These are phyloP conservation scores for Neurospora sp. DNA, from an alignment of 495 filamentous ascomycete genomes.

Conservation along the genomic window DNA sequence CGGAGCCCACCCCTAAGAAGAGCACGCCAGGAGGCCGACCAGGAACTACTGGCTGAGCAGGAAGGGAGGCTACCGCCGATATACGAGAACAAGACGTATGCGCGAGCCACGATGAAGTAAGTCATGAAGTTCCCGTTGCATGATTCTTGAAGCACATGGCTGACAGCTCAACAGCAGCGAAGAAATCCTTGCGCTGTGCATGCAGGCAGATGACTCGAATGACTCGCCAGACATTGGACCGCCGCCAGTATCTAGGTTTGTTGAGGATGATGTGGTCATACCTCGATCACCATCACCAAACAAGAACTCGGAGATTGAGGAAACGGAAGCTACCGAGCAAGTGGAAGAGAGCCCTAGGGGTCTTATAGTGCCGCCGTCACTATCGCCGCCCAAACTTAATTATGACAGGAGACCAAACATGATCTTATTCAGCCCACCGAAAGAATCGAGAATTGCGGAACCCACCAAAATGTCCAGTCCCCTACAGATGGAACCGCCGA, in stretches of 20 bases:
- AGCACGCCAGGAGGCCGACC: slow-evolving; percentile 39
- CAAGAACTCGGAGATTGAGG: slow-evolving; percentile 5
- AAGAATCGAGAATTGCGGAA: neutral
- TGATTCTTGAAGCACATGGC: neutral
- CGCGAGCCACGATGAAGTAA: slow-evolving; percentile 65
- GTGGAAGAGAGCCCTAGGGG: slow-evolving; percentile 9
- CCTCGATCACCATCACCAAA: slow-evolving; percentile 32
- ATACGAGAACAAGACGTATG: slow-evolving; percentile 69
- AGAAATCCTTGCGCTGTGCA: slow-evolving; percentile 39
- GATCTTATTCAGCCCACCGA: neutral
- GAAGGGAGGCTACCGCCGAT: slow-evolving; percentile 74
- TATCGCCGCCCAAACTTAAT: slow-evolving; percentile 9
- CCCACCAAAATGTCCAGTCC: neutral
- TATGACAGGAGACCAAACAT: slow-evolving; percentile 9
- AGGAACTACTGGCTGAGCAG: slow-evolving; percentile 42
- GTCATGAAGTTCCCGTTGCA: slow-evolving; percentile 11
- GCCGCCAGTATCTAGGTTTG: slow-evolving; percentile 52
- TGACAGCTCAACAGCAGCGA: slow-evolving; percentile 19
- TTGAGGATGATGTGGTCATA: slow-evolving; percentile 50
- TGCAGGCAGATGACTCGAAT: slow-evolving; percentile 35
- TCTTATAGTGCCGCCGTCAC: neutral
- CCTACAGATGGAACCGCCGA: neutral
- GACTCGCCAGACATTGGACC: slow-evolving; percentile 61
- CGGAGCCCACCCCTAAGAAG: slow-evolving; percentile 32
- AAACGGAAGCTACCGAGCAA: slow-evolving; percentile 11